phyloP scores from a whole-genome alignment of 148 eudicot genomes.

The Hydrangea macrophylla region DNA sequence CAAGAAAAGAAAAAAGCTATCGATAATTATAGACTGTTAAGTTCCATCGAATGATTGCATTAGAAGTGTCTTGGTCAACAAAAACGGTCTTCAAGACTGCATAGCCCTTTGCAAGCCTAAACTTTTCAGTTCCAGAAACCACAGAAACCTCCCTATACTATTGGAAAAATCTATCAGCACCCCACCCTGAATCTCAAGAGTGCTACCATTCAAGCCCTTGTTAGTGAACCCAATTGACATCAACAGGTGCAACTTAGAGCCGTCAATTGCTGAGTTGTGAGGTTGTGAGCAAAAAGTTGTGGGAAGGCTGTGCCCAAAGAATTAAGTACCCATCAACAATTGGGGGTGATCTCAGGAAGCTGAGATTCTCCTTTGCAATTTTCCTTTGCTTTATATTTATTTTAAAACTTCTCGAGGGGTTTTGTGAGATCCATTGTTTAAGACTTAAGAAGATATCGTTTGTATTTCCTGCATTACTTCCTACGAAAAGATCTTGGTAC shows the following conservation, averaged over 20 bases:
- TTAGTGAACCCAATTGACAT: constrained; percentile 2
- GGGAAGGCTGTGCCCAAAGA: too few relatives aligned
- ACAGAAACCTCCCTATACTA: background rate
- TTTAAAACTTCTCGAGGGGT: too few relatives aligned
- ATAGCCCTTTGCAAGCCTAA: background rate
- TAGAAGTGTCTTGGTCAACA: background rate
- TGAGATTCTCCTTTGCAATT: too few relatives aligned
- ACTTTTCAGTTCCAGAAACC: background rate
- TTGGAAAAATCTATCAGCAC: background rate
- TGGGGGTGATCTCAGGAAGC: background rate
- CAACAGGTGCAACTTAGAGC: background rate
- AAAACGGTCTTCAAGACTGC: background rate
- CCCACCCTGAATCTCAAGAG: constrained; percentile 7
- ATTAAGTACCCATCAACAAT: too few relatives aligned
- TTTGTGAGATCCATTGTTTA: too few relatives aligned
- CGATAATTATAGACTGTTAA: background rate
- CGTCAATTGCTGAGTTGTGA: background rate
- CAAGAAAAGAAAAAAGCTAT: too few relatives aligned
- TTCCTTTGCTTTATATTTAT: too few relatives aligned
- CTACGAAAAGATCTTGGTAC: too few relatives aligned
- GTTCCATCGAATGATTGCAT: background rate
- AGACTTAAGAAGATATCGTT: too few relatives aligned
- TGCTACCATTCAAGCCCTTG: constrained; percentile 1
- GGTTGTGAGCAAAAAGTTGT: too few relatives aligned
- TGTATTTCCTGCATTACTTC: too few relatives aligned